A percentile compares a stretch with the other conserved stretches of the same genome.
Evolutionary conservation across 805 yeast species (phyloP).

Genomic region (Metschnikowia bowlesiae): DNA sequence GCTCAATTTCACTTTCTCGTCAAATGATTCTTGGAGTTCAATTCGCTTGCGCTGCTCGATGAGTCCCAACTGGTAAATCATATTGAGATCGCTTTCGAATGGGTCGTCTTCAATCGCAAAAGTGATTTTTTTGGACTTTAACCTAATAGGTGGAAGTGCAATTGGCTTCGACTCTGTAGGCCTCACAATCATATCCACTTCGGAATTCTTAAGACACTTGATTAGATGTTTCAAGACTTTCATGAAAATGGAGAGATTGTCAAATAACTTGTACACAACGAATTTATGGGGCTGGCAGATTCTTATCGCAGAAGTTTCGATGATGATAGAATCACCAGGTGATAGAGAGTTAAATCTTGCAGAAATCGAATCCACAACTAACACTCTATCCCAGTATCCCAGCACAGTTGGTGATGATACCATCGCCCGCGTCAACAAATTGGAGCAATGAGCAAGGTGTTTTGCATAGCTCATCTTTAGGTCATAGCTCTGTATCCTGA

Average conservation of each 20-base stretch:
- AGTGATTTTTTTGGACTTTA: constrained; percentile 24
- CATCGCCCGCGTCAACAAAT: constrained; percentile 10
- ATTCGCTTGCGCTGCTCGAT: constrained; percentile 37
- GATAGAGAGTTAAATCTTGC: constrained; percentile 6
- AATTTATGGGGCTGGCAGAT: constrained; percentile 37
- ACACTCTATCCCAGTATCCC: constrained; percentile 14
- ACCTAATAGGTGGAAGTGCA: constrained; percentile 24
- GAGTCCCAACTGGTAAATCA: constrained; percentile 40
- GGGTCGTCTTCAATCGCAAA: constrained; percentile 44
- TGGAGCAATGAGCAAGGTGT: not conserved
- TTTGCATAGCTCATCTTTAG: not conserved
- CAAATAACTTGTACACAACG: constrained; percentile 36
- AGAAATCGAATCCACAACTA: constrained; percentile 11
- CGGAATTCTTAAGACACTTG: constrained; percentile 19
- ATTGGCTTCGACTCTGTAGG: constrained; percentile 30
- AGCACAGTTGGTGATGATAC: constrained; percentile 8
- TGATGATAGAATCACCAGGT: constrained; percentile 1
- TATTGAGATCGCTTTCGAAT: constrained; percentile 36
- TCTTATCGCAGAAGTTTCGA: constrained; percentile 23
- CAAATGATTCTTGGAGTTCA: constrained; percentile 26
- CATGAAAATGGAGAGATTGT: constrained; percentile 31
- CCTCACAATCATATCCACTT: constrained; percentile 18
- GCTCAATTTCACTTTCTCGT: not conserved
- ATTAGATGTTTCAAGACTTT: constrained; percentile 34
- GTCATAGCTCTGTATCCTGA: constrained; percentile 15